These are phyloP conservation scores for Rhodamnia argentea DNA, from an alignment of 345 rosid species.

Conservation along the genomic window DNA sequence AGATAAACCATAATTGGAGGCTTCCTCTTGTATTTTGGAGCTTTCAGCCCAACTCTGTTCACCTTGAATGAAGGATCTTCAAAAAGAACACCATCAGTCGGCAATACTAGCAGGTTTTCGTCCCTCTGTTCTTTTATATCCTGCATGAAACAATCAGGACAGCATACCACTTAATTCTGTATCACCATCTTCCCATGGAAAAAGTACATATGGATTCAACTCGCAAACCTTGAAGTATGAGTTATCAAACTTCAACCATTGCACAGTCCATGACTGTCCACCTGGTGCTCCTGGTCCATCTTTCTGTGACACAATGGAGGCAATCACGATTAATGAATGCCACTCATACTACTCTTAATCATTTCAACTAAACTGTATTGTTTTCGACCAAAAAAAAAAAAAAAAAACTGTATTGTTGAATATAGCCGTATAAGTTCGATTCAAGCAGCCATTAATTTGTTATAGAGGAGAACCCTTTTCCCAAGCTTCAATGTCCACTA, in stretches of 20 bases:
- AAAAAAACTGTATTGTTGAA: not conserved
- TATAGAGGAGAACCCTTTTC: not conserved
- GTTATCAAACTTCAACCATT: constrained; percentile 95
- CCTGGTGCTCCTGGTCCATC: constrained; percentile 95
- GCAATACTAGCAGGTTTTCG: constrained; percentile 76
- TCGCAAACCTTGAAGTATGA: constrained; percentile 85
- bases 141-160: constrained; percentile 15
- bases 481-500: not conserved
- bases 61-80: constrained; percentile 96
- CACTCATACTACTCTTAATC: not conserved
- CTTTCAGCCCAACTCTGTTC: not conserved
- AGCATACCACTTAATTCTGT: not conserved
- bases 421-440: not conserved
- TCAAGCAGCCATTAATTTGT: not conserved
- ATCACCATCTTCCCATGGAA: not conserved
- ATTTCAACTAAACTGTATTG: not conserved
- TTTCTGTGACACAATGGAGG: constrained; percentile 43
- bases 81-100: constrained; percentile 84
- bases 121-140: constrained; percentile 72
- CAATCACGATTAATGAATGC: not conserved
- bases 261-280: constrained; percentile 93
- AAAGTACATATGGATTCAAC: not conserved
- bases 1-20: not conserved
- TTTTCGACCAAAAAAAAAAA: no score
- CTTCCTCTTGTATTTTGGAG: not conserved